Base-by-base conservation (phyloP, 345 rosid species). In the Euphorbia peplus region DNA sequence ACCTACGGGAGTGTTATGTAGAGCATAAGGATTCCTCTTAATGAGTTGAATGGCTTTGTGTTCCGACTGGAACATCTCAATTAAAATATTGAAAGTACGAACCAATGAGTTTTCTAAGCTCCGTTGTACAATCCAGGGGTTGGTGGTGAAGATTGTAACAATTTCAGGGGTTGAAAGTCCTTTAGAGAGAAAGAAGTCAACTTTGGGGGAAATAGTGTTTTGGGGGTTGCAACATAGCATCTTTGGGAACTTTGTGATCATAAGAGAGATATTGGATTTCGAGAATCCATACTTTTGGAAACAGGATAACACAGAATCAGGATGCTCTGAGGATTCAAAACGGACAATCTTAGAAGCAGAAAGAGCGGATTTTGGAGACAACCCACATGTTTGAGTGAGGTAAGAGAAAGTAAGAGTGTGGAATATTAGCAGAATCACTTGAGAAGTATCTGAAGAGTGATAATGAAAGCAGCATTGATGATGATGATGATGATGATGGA, bases 301-400 rank as follows among this genome's bases (percentile, higher is more conserved):
- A n/a, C n/a, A n/a, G n/a, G n/a, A n/a, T n/a, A n/a, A n/a, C n/a
- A n/a, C n/a, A n/a, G n/a, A n/a, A n/a, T n/a, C n/a, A n/a, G n/a
- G n/a, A n/a, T n/a, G n/a, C n/a, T n/a, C n/a, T n/a, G n/a, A n/a
- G n/a, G n/a, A n/a, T n/a, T n/a, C n/a, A n/a, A n/a, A n/a, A n/a
- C n/a, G n/a, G n/a, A n/a, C n/a, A n/a, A n/a, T n/a, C n/a, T n/a
- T n/a, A n/a, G n/a, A n/a, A n/a, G n/a, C n/a, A n/a, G n/a, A n/a
- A n/a, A n/a, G n/a, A n/a, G n/a, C n/a, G n/a, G n/a, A n/a, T n/a
- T n/a, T n/a, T n/a, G n/a, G n/a, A n/a, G 82, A 70, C 58, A 84
- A 81, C 64, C 82, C 86, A 67, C 32, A 73, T 22, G 59, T 46
- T 14, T 75, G 58, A 0, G 76, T 58, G 60, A 82, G 85, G 78